Evolutionary conservation across 257 asterid genomes (phyloP).

Genomic region (Leptodermis oblonga): DNA sequence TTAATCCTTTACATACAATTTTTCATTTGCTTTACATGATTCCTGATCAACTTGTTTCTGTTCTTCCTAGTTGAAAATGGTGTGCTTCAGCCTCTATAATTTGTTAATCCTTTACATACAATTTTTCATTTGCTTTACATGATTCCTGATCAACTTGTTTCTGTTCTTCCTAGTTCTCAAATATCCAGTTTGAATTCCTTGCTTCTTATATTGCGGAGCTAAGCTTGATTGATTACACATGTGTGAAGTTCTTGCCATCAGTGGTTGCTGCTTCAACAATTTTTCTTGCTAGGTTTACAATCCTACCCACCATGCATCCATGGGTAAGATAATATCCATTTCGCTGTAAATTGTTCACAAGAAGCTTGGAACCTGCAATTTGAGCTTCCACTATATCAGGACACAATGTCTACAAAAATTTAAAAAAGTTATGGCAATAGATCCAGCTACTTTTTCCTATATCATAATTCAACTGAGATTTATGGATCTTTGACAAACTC

Average conservation of each 20-base stretch:
- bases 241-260: constrained; percentile 69
- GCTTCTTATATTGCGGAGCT: constrained; percentile 72
- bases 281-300: constrained; percentile 60
- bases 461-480: background rate
- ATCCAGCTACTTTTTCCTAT: background rate
- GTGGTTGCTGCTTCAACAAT: constrained; percentile 75
- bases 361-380: background rate
- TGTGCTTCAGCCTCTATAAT: constrained; percentile 26
- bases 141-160: background rate
- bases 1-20: background rate
- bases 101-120: background rate
- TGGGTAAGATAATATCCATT: constrained; percentile 57
- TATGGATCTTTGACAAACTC: background rate
- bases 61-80: constrained; percentile 27
- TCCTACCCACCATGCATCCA: constrained; percentile 49
- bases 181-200: constrained; percentile 48
- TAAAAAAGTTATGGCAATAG: background rate
- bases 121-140: background rate
- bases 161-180: constrained; percentile 43
- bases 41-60: constrained; percentile 2
- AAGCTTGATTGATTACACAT: constrained; percentile 62
- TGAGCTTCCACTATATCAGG: background rate
- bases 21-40: background rate
- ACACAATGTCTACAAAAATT: background rate
- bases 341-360: background rate